These are phyloP conservation scores for Pichia inconspicua DNA, from an alignment of 1,139 yeast genomes.

Conservation along the genomic window DNA sequence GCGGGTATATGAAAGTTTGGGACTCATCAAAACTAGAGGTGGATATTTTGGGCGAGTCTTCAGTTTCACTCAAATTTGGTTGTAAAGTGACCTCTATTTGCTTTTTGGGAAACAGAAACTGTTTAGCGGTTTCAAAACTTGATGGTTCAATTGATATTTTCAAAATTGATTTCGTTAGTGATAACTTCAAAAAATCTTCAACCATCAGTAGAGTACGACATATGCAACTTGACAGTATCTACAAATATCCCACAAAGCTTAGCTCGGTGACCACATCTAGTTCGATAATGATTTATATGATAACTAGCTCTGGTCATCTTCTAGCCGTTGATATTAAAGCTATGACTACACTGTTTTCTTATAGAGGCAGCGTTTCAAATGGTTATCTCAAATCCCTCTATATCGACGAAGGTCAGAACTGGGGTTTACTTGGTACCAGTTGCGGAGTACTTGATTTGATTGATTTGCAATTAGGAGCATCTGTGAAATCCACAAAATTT, in stretches of 20 bases:
- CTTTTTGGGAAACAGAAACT: constrained; percentile 54
- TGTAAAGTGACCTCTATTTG: constrained; percentile 40
- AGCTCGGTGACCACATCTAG: constrained; percentile 34
- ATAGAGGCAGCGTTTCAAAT: constrained; percentile 53
- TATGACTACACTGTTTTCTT: constrained; percentile 37
- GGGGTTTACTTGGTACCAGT: constrained; percentile 71
- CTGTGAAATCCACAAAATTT: constrained; percentile 56
- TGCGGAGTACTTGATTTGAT: constrained; percentile 69
- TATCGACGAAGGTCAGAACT: constrained; percentile 43
- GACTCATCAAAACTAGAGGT: constrained; percentile 59
- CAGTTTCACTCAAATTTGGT: constrained; percentile 40
- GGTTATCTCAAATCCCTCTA: constrained; percentile 61
- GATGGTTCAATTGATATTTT: constrained; percentile 58
- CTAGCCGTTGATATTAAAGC: constrained; percentile 52
- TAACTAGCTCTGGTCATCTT: constrained; percentile 50
- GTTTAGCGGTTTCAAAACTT: constrained; percentile 58
- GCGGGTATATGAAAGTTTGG: constrained; percentile 73
- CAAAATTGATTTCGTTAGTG: constrained; percentile 43
- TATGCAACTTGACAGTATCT: constrained; percentile 29
- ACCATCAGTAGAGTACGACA: constrained; percentile 37
- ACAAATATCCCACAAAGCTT: constrained; percentile 37
- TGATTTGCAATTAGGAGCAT: constrained; percentile 66
- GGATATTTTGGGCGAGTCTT: constrained; percentile 55
- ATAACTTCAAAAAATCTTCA: constrained; percentile 8
- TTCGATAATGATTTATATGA: constrained; percentile 34